These are phyloP conservation scores for Tulasnella sp. DNA, from an alignment of 768 basidiomycete genomes.

Conservation along the genomic window DNA sequence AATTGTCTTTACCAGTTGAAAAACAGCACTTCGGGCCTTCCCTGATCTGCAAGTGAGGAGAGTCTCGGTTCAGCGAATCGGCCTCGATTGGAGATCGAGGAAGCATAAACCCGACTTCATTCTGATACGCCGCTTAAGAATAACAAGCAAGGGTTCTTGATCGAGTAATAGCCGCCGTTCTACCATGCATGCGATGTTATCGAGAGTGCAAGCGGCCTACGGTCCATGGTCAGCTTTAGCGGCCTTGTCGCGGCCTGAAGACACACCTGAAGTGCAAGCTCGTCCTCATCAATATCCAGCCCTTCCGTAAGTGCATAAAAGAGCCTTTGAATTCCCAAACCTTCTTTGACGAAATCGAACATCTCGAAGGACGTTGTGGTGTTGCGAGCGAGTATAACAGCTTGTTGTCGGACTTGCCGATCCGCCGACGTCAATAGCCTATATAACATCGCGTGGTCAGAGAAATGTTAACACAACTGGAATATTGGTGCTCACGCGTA, in stretches of 20 bases:
- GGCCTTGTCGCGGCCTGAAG: conserved; percentile 2
- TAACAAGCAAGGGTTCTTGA: not conserved
- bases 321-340: conserved; percentile 37
- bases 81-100: not conserved
- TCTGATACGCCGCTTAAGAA: not conserved
- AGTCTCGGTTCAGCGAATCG: not conserved
- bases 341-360: conserved; percentile 46
- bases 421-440: conserved; percentile 49
- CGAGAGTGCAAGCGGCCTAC: conserved; percentile 48
- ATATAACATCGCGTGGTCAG: not conserved
- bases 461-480: not conserved
- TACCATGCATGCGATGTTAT: conserved; percentile 51
- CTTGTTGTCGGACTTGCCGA: conserved; percentile 55
- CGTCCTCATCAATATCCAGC: conserved; percentile 41
- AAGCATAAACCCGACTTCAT: not conserved
- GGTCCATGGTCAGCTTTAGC: not conserved
- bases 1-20: not conserved
- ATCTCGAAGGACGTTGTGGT: conserved; percentile 54
- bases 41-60: not conserved
- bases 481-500: conserved; percentile 34
- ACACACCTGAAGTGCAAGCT: conserved; percentile 41
- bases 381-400: conserved; percentile 53
- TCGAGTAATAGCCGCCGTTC: not conserved
- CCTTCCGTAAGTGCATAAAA: conserved; percentile 37
- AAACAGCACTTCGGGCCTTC: not conserved